Evolutionary conservation across 2,329 filamentous ascomycete genomes (phyloP), one percentile per base, ranked within the genome.

Genomic region (Arthroderma uncinatum): DNA sequence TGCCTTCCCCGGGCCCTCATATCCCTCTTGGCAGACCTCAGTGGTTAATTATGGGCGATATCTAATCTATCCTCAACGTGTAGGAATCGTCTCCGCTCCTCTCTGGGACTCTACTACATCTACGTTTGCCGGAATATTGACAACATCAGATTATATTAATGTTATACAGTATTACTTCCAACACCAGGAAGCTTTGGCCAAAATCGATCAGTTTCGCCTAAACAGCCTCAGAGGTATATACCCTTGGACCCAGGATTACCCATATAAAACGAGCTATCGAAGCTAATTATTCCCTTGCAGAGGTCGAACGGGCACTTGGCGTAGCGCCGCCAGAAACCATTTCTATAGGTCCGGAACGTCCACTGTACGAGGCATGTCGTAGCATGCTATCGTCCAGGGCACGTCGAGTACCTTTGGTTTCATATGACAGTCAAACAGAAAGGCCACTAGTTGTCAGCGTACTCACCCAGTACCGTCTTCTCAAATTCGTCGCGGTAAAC

Each of bases 81-180:
- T 59, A 97, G 92, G 89, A 68, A 98, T 98, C 70, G 93, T 98
- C 57, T 98, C 93, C 30, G 93, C 93, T 55, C 93, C 93, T 54
- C 78, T 98, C 62, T 98, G 93, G 93, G 91, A 98, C 72, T 96
- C 92, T 25, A 86, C 87, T 63, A 88, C 85, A 2, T 95, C 91
- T 25, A 89, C 87, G 36, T 98, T 97, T 72, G 93, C 92, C 40
- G 93, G 93, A 39, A 82, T 98, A 53, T 79, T 98, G 63, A 98
- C 93, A 28, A 93, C 90, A 61, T 95, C 90, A 60, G 93, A 98
- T 74, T 98, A 93, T 71, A 94, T 98, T 75, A 98, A 98, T 68
- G 86, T 98, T 58, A 95, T 98, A 40, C 92, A 97, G 71, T 98
- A 98, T 74, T 97, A 98, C 77, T 96, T 90, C 79, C 91, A 97